A percentile compares a stretch with the other conserved stretches of the same genome.
Conservation (phyloP, 352 stramenopile species). For the Globisporangium paddicum region DNA sequence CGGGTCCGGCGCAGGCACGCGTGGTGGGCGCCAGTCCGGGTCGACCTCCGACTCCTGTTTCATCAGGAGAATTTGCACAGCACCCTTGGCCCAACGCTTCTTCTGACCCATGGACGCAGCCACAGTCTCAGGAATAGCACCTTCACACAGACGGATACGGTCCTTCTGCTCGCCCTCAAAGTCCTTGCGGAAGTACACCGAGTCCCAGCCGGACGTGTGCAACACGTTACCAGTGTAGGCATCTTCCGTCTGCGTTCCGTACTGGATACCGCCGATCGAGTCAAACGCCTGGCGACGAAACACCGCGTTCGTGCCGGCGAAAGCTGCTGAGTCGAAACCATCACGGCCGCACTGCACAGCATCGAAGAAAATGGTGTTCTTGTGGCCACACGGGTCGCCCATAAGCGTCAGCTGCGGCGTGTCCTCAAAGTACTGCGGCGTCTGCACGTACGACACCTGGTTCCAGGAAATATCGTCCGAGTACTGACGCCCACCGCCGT, state of each 20-base stretch:
- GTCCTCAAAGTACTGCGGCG: slow-evolving; percentile 89
- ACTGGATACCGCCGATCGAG: slow-evolving; percentile 87
- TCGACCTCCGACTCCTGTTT: slow-evolving; percentile 89
- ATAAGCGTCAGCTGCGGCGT: slow-evolving; percentile 80
- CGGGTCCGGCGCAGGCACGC: slow-evolving; percentile 74
- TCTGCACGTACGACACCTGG: slow-evolving; percentile 88
- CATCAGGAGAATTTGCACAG: slow-evolving; percentile 86
- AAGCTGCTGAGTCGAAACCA: slow-evolving; percentile 84
- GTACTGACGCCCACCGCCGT: slow-evolving; percentile 81
- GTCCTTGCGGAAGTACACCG: slow-evolving; percentile 88
- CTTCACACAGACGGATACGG: slow-evolving; percentile 82
- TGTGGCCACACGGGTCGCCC: slow-evolving; percentile 86
- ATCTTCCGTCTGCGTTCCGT: slow-evolving; percentile 89
- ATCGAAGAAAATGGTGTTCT: slow-evolving; percentile 91
- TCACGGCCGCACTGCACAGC: slow-evolving; percentile 85
- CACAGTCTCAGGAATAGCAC: slow-evolving; percentile 78
- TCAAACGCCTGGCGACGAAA: slow-evolving; percentile 88
- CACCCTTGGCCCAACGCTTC: slow-evolving; percentile 89
- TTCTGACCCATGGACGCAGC: slow-evolving; percentile 80
- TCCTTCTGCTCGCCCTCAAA: slow-evolving; percentile 85
- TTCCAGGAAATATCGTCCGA: slow-evolving; percentile 89
- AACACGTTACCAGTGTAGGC: slow-evolving; percentile 86
- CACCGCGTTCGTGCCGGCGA: slow-evolving; percentile 86
- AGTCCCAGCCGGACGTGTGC: slow-evolving; percentile 81
- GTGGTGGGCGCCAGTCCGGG: slow-evolving; percentile 80